Base-by-base conservation (phyloP, 2,329 filamentous ascomycete species). In the Exophiala lecanii-corni region DNA sequence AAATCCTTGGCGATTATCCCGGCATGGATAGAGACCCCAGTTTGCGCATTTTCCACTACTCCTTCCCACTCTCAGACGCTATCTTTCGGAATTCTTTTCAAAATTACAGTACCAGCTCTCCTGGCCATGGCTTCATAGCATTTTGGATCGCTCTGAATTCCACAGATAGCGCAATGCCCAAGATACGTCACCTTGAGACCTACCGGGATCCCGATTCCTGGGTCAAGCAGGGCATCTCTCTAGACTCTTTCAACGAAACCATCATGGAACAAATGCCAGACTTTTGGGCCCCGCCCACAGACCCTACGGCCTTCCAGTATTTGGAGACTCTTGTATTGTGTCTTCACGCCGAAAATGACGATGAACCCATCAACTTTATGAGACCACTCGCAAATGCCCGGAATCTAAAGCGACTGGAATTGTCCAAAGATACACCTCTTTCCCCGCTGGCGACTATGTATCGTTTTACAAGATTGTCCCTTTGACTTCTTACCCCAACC, bases 41-140 rank as follows among this genome's bases (percentile, higher is more conserved):
- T 13, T 28, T 39, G 7, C 16, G 26, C 6, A 10, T 3, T 7
- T 21, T 43, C n/a, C 20, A 25, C 2, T 9, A 40, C 9, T 5
- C 32, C 16, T 39, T 43, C 5, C 45, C 41, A 2, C 10, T 47
- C n/a, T 15, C 9, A 9, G 30, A 47, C 16, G 19, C 36, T 9
- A 26, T 6, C n/a, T 6, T 47, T n/a, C 32, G 36, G 3, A 19
- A 16, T 2, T 23, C 12, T 9, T 19, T 43, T 19, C 23, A 32
- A 10, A 13, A 12, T 5, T 19, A 28, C n/a, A 9, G 16, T 2
- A 9, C 6, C 9, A 3, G 9, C 20, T 40, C 40, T 36, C 45
- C 45, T 12, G 36, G 34, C n/a, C 45, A 43, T 21, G 45, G 45
- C 12, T 47, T 47, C 20, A 16, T 47, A 19, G 45, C 18, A 2